Conservation (phyloP, 2,329 filamentous ascomycete genomes). For the Acarospora socialis region DNA sequence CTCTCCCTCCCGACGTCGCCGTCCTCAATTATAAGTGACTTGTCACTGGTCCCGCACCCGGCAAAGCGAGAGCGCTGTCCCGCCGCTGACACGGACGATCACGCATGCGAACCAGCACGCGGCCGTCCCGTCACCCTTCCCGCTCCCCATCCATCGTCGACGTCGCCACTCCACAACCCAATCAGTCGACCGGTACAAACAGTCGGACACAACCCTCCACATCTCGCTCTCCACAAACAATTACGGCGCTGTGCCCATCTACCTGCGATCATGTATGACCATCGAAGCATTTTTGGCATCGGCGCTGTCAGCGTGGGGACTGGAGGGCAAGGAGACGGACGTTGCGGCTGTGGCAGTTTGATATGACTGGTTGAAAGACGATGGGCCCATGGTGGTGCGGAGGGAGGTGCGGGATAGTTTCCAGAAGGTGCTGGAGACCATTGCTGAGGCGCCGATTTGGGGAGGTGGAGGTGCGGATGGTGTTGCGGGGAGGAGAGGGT, state of each 20-base stretch:
- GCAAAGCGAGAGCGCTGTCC: too few species aligned
- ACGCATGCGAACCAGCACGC: too few species aligned
- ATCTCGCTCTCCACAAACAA: neutral
- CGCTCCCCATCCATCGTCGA: too few species aligned
- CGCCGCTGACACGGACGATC: too few species aligned
- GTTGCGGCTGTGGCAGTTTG: neutral
- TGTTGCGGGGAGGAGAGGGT: too few species aligned
- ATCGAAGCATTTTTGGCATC: slow-evolving; percentile 4
- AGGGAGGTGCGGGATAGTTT: slow-evolving; percentile 1
- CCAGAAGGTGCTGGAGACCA: slow-evolving; percentile 4
- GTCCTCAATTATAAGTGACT: too few species aligned
- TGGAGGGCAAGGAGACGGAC: neutral
- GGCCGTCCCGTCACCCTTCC: too few species aligned
- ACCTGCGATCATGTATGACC: slow-evolving; percentile 5
- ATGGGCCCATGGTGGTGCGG: neutral
- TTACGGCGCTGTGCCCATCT: neutral
- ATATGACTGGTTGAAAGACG: slow-evolving; percentile 1
- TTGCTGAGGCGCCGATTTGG: slow-evolving; percentile 5
- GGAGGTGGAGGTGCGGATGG: slow-evolving; percentile 2
- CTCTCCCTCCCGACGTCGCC: too few species aligned
- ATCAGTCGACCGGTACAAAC: neutral
- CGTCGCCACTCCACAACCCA: too few species aligned
- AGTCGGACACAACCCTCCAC: neutral
- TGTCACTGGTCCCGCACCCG: too few species aligned
- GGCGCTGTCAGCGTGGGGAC: slow-evolving; percentile 1